Evolutionary conservation across 2,329 filamentous ascomycete species (phyloP), one percentile per base, ranked within the genome.

Genomic region (Colletotrichum tropicale): DNA sequence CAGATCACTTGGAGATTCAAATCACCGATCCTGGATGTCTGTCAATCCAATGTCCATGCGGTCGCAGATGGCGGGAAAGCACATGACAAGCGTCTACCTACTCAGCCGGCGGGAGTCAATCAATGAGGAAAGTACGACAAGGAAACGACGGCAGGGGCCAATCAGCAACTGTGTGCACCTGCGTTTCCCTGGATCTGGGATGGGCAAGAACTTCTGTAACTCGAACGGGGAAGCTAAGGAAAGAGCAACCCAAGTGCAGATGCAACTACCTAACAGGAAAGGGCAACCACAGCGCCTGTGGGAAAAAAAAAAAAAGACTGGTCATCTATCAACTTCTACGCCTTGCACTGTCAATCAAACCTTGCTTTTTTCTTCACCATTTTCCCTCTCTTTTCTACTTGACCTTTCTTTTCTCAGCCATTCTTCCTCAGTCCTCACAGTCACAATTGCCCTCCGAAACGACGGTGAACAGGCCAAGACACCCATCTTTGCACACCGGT

Each of bases 241-340:
- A 66, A 66, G 65, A 43, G 30, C 38, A 43, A 43, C 38, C 18
- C 38, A 43, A 43, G 38, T 43, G 38, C 38, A 43, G 38, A 43
- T 43, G 38, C 38, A 43, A 38, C 15, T 38, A 43, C 38, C 38
- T n/a, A 43, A 43, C 38, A 60, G 34, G 21, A 32, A 66, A 36
- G 16, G 62, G 34, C 21, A 30, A 26, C 30, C 60, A 62, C 9
- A 38, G 60, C 60, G 21, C 15, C 38, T 16, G 28, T 36, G 62
- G 8, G 5, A 32, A 18, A 61, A 16, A 48, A 71, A 55, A 32
- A 16, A 48, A 71, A 55, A 32, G 28, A 67, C 26, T 36, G 3
- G 62, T 75, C 72, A 75, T 61, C 34, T 75, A 61, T 75, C 72
- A 75, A 72, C 69, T 75, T 75, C 68, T 66, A 43, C 38, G 55